Percentiles rank a stretch among this genome's conserved stretches.
phyloP scores from a whole-genome alignment of 192 early-diverging fungal genomes.

The Coemansia sp. region DNA sequence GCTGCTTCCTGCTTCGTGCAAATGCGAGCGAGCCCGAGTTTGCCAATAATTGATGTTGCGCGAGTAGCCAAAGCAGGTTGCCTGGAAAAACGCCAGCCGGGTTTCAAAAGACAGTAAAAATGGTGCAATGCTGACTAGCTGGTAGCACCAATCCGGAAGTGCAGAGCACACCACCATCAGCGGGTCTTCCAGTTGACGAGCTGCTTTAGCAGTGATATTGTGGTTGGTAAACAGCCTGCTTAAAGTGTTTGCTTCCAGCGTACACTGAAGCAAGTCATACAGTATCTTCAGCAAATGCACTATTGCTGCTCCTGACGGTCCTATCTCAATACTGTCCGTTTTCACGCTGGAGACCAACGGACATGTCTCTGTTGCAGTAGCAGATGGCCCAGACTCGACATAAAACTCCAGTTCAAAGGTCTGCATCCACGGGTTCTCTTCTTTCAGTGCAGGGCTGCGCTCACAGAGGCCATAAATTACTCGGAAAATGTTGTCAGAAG shows the following conservation, averaged over 20 bases:
- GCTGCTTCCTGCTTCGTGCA: neutral
- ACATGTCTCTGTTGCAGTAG: too few relatives aligned
- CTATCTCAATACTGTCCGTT: neutral
- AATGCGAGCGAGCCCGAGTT: constrained; percentile 25
- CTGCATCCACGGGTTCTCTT: constrained; percentile 19
- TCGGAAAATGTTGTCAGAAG: constrained; percentile 31
- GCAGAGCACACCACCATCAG: constrained; percentile 81
- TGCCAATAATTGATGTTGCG: constrained; percentile 73
- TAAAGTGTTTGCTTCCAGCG: neutral
- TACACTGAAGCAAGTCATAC: neutral
- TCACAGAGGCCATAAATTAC: constrained; percentile 14
- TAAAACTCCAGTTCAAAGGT: constrained; percentile 27
- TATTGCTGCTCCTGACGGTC: constrained; percentile 13
- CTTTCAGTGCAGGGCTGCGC: constrained; percentile 15
- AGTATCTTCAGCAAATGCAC: constrained; percentile 12
- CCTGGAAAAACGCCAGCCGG: constrained; percentile 74
- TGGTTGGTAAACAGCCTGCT: constrained; percentile 65
- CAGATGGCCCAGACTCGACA: constrained; percentile 12
- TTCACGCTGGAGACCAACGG: too few relatives aligned
- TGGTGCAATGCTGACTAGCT: constrained; percentile 61
- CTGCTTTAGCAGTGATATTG: constrained; percentile 81
- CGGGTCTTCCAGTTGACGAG: constrained; percentile 83
- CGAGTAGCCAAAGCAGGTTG: constrained; percentile 83
- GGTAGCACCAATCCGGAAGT: constrained; percentile 72
- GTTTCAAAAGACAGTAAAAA: constrained; percentile 85